Base-by-base conservation (phyloP, 305 asterid species). In the Solanum hybrid region DNA sequence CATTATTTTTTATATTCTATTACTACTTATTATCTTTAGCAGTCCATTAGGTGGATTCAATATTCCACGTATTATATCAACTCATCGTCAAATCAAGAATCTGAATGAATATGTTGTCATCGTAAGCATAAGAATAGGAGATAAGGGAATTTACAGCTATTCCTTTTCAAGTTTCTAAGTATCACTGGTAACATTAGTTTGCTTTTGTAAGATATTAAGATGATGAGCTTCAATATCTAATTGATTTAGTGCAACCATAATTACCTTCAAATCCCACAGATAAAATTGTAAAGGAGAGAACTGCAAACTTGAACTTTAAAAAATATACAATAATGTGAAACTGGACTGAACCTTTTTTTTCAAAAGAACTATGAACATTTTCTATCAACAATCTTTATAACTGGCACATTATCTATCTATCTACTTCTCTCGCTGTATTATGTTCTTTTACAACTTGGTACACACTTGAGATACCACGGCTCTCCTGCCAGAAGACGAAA, bases 401-500 rank as follows among this genome's bases (percentile, higher is more conserved):
- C 64, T 24, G 33, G 14, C 35, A 81, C 67, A n/a, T 26, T 31
- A 31, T 31, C 51, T 79, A 79, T n/a, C 61, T 78, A 79, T 22
- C 64, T 22, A 78, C 18, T 80, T 22, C 8, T 80, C n/a, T 80
- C 22, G 11, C 69, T 24, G 64, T 80, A 37, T 37, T 80, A 37
- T 37, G 34, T 81, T 40, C 69, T n/a, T 8, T 40, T 81, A 81
- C 86, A 40, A 81, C 86, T 11, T 51, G 88, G 42, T 46, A 31
- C 31, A 51, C 11, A 51, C 6, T 28, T 3, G 40, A 85, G 76
- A 31, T 42, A 39, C 36, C 35, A 6, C 8, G 3, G 86, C 86
- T 39, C 24, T 81, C 86, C 86, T 40, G 86, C 86, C 86, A 81
- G 69, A 80, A 81, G 86, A 81, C 28, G 86, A 81, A 61, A 80